Conservation (phyloP, 1,139 yeast genomes). For the Magnusiomyces fungicola region DNA sequence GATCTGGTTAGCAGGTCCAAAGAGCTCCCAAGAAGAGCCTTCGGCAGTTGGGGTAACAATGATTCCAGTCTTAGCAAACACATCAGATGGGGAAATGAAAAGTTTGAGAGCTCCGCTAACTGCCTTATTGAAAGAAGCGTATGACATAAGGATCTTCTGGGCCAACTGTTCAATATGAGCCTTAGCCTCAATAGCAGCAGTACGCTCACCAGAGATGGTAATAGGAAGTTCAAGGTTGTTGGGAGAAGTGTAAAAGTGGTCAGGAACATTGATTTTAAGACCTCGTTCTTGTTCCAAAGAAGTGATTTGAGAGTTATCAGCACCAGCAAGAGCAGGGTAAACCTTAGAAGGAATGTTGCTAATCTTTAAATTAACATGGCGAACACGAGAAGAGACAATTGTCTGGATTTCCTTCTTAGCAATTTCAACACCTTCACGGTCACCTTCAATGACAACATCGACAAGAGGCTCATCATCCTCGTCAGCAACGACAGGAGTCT, state of each 20-base stretch:
- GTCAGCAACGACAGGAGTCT: conserved; percentile 21
- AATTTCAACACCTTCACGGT: conserved; percentile 67
- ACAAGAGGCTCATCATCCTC: conserved; percentile 48
- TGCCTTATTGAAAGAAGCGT: conserved; percentile 35
- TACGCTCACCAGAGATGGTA: conserved; percentile 59
- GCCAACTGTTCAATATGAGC: conserved; percentile 42
- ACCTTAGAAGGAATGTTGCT: conserved; percentile 36
- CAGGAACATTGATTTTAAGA: conserved; percentile 35
- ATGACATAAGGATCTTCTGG: conserved; percentile 32
- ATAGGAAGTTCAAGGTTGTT: conserved; percentile 24
- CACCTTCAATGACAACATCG: conserved; percentile 70
- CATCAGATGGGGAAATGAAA: conserved; percentile 37
- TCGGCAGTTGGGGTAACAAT: conserved; percentile 50
- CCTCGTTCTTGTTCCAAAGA: conserved; percentile 16
- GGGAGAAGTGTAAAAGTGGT: conserved; percentile 16
- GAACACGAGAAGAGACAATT: conserved; percentile 64
- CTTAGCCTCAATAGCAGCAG: conserved; percentile 45
- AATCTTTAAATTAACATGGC: conserved; percentile 27
- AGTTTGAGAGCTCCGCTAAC: conserved; percentile 49
- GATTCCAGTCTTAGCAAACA: conserved; percentile 53
- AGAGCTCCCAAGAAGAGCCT: conserved; percentile 43
- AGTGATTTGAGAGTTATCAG: conserved; percentile 11
- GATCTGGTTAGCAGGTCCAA: conserved; percentile 59
- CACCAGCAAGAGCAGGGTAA: conserved; percentile 25
- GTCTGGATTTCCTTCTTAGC: conserved; percentile 66